Conservation (phyloP, 2,329 filamentous ascomycete species). For the Leptosphaerulina australis region DNA sequence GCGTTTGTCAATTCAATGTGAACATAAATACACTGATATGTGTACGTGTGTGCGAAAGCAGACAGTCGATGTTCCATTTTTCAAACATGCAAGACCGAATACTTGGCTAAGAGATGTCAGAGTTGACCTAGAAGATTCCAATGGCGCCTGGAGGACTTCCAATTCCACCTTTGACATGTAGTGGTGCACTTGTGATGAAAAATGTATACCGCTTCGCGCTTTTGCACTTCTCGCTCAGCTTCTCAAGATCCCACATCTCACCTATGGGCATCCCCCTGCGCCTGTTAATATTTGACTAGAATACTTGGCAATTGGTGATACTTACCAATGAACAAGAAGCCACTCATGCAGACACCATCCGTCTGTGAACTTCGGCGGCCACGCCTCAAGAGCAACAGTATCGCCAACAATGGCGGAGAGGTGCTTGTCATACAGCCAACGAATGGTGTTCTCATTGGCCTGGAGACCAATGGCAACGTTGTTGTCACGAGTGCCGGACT, state of each 20-base stretch:
- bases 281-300: not conserved
- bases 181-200: constrained; percentile 64
- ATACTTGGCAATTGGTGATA: not conserved
- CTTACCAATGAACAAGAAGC: constrained; percentile 36
- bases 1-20: too few species aligned
- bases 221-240: constrained; percentile 60
- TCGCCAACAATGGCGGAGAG: constrained; percentile 49
- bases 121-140: constrained; percentile 35
- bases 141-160: constrained; percentile 47
- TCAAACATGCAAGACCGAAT: too few species aligned
- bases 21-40: too few species aligned
- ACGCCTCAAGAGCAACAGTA: constrained; percentile 50
- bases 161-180: constrained; percentile 61
- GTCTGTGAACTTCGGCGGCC: constrained; percentile 38
- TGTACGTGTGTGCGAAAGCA: too few species aligned
- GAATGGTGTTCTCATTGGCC: constrained; percentile 38
- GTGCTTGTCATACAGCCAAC: constrained; percentile 48
- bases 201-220: constrained; percentile 62
- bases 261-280: constrained; percentile 34
- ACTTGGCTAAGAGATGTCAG: too few species aligned
- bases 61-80: too few species aligned
- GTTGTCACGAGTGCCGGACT: constrained; percentile 42
- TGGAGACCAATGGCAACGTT: constrained; percentile 43
- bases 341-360: constrained; percentile 46
- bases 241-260: constrained; percentile 55